Base-by-base conservation (phyloP, 345 rosid genomes). In the Erysimum cheiranthoides region DNA sequence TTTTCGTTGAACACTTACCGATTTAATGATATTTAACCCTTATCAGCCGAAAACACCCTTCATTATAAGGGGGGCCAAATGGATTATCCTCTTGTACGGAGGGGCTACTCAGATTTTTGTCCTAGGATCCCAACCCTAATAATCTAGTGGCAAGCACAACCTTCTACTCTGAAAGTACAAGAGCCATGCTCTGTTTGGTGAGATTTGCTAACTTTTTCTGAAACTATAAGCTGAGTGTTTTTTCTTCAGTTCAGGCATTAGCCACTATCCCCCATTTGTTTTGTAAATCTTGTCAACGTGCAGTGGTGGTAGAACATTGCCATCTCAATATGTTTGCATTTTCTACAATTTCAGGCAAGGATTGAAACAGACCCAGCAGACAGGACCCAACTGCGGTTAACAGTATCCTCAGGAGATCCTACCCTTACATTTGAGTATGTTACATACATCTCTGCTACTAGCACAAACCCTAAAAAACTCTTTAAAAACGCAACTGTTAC, bases 51-150 rank as follows among this genome's bases (percentile, higher is more conserved):
- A n/a, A n/a, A n/a, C n/a, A n/a, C n/a, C n/a, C n/a, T n/a, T n/a
- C n/a, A n/a, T n/a, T n/a, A n/a, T n/a, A n/a, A n/a, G n/a, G n/a
- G n/a, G n/a, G n/a, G n/a, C n/a, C n/a, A n/a, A n/a, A n/a, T n/a
- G n/a, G n/a, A n/a, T n/a, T n/a, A n/a, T n/a, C n/a, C n/a, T n/a
- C n/a, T n/a, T n/a, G n/a, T n/a, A n/a, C n/a, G n/a, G n/a, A n/a
- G n/a, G n/a, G n/a, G n/a, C 64, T 12, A 61, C 35, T 42, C 14
- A n/a, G n/a, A n/a, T n/a, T n/a, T n/a, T n/a, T n/a, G n/a, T n/a
- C n/a, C n/a, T n/a, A n/a, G 99, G 99, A 95, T 80, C 99, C 97
- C 45, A 95, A 92, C 82, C 99, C 99, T 53, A 92, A 92, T 79
- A 95, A 95, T 77, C 73, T 95, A 73, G 91, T 95, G 68, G 98